These are phyloP conservation scores for Hortaea werneckii DNA, from an alignment of 2,329 filamentous ascomycete species.

Conservation along the genomic window DNA sequence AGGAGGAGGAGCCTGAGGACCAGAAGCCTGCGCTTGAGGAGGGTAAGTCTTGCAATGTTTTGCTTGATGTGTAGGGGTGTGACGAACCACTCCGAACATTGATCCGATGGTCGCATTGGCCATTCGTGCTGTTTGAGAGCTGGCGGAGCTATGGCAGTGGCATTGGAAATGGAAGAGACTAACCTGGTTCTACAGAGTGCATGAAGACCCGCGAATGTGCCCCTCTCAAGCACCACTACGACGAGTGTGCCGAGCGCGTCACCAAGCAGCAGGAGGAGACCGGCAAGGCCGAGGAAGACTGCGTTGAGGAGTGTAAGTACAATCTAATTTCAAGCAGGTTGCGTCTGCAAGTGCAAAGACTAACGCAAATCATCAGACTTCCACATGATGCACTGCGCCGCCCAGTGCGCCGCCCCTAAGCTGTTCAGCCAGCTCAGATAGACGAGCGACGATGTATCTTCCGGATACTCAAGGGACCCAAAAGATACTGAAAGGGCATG, in stretches of 20 bases:
- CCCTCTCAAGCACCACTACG: constrained; percentile 91
- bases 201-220: constrained; percentile 75
- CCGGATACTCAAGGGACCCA: not conserved
- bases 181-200: constrained; percentile 56
- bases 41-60: constrained; percentile 50
- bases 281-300: constrained; percentile 79
- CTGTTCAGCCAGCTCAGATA: constrained; percentile 91
- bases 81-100: no score
- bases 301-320: constrained; percentile 94
- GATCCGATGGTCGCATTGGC: no score
- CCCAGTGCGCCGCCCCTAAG: constrained; percentile 87
- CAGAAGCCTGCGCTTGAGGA: constrained; percentile 82
- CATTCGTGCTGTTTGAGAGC: no score
- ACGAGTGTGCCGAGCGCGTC: constrained; percentile 95
- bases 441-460: constrained; percentile 6
- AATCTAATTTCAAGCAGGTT: constrained; percentile 59
- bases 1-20: constrained; percentile 73
- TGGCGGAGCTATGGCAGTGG: not conserved
- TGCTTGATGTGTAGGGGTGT: no score
- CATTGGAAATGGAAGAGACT: not conserved
- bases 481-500: not conserved
- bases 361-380: constrained; percentile 56
- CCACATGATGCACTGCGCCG: constrained; percentile 95
- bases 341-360: constrained; percentile 94
- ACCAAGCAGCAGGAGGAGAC: constrained; percentile 60